These are phyloP conservation scores for Toxoplasma gondii DNA, from an alignment of 169 alveolate species.

Conservation along the genomic window DNA sequence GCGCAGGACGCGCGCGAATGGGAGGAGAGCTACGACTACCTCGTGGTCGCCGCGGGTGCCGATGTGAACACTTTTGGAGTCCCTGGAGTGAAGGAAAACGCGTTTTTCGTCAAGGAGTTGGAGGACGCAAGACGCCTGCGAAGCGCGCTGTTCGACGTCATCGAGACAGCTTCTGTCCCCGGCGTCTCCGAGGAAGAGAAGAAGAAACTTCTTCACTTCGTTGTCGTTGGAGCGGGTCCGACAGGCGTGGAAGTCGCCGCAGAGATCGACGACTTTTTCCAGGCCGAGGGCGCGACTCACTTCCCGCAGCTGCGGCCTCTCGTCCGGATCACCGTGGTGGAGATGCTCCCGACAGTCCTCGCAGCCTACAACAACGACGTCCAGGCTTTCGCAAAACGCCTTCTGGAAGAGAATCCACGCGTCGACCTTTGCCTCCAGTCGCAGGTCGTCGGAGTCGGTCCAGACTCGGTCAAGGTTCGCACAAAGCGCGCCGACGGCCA, in stretches of 20 bases:
- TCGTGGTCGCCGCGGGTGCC: conserved; percentile 71
- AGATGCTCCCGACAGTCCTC: conserved; percentile 52
- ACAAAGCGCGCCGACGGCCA: not conserved
- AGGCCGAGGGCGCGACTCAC: conserved; percentile 20
- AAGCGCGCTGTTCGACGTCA: not conserved
- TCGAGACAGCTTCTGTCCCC: conserved; percentile 64
- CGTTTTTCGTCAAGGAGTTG: conserved; percentile 63
- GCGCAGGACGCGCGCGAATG: not conserved
- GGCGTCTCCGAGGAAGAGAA: conserved; percentile 50
- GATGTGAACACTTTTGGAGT: conserved; percentile 65
- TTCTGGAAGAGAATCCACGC: not conserved
- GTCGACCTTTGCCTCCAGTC: conserved; percentile 24
- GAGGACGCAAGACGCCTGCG: conserved; percentile 67
- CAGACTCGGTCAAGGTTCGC: not conserved
- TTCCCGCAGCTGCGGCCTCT: conserved; percentile 34
- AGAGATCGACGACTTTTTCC: conserved; percentile 66
- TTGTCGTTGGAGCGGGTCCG: conserved; percentile 74
- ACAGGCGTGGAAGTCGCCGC: conserved; percentile 74
- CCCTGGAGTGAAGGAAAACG: conserved; percentile 68
- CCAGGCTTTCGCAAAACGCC: not conserved
- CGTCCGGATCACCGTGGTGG: conserved; percentile 46
- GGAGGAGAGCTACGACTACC: conserved; percentile 62
- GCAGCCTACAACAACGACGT: conserved; percentile 31
- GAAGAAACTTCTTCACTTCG: conserved; percentile 66
- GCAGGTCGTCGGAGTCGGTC: conserved; percentile 28